These are phyloP conservation scores for Tylopilus plumbeoviolaceoides DNA, from an alignment of 768 basidiomycete genomes.

Conservation along the genomic window DNA sequence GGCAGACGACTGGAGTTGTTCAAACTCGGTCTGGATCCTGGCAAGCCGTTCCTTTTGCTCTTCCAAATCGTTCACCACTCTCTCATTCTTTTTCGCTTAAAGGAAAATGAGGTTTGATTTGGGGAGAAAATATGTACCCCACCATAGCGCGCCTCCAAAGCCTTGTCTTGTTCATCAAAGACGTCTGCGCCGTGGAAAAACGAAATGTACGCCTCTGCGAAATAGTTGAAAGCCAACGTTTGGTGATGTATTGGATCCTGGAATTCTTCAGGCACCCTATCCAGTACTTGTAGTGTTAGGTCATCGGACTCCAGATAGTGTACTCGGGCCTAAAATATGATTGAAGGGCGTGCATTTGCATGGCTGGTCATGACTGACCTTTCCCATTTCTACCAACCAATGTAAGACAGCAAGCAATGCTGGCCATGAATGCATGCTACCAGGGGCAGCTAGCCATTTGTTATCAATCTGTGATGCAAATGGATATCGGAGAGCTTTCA, in stretches of 20 bases:
- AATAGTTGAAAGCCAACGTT: slow-evolving; percentile 75
- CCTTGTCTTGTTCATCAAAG: slow-evolving; percentile 65
- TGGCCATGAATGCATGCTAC: slow-evolving; percentile 92
- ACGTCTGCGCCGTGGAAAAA: slow-evolving; percentile 69
- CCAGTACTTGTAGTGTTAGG: slow-evolving; percentile 61
- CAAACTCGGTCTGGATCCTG: slow-evolving; percentile 48
- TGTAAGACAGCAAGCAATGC: slow-evolving; percentile 81
- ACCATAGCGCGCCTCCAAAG: slow-evolving; percentile 78
- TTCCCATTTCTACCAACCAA: slow-evolving; percentile 87
- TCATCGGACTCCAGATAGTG: slow-evolving; percentile 59
- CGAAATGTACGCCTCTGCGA: slow-evolving; percentile 57
- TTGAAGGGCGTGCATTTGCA: not conserved
- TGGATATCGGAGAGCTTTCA: slow-evolving; percentile 81
- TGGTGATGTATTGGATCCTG: slow-evolving; percentile 69
- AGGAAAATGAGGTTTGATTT: not conserved
- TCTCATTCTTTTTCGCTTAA: slow-evolving; percentile 68
- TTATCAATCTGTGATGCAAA: slow-evolving; percentile 73
- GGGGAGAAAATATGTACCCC: slow-evolving; percentile 11
- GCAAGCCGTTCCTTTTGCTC: slow-evolving; percentile 46
- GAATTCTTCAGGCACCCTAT: slow-evolving; percentile 68
- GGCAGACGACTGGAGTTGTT: slow-evolving; percentile 57
- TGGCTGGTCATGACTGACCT: slow-evolving; percentile 46
- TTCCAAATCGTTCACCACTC: slow-evolving; percentile 61
- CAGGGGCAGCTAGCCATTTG: slow-evolving; percentile 85
- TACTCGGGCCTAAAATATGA: slow-evolving; percentile 26